Evolutionary conservation across 2,329 filamentous ascomycete species (phyloP), one percentile per base, ranked within the genome.

Genomic region (Emmonsiellopsis sp.): DNA sequence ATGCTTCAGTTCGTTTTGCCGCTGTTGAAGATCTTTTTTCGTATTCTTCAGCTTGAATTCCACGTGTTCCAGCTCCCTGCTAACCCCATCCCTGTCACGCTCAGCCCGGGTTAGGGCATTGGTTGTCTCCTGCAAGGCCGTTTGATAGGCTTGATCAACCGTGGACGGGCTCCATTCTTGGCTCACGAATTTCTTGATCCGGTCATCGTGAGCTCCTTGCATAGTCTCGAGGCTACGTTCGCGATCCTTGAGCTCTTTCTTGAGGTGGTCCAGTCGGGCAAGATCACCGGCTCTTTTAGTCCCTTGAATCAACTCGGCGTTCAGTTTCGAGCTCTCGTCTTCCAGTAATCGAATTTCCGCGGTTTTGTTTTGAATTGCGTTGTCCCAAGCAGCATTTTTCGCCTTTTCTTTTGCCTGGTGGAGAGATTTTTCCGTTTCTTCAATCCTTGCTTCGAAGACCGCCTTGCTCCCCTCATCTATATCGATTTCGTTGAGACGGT

Each of bases 391-490:
- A 9, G 83, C 79, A 14, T 71, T 72, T 37, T 82, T 79, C 48
- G 85, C 79, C 1, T 84, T 79, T n/a, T 80, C 74, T 57, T 82
- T 85, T 3, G 82, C 77, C 51, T 79, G 77, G 46, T 78, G 70
- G 13, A 95, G 75, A 36, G 78, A 80, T 14, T 74, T 72, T 56
- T 86, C 80, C 0, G 87, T 77, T 40, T 93, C 87, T 39, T 82
- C 80, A 48, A 87, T 80, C 51, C 86, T 84, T 13, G 84, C 81
- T 61, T 93, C 86, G 6, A 96, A 76, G 3, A 87, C 76, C 31
- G 87, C 86, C 66, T 88, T 88, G 34, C 82, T 81, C 3, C 91
- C 91, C 71, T 97, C 92, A 61, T 98, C 92, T 33, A 91, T 79
- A 37, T 86, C 80, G 53, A 98, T 85, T n/a, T 76, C 75, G 61